Evolutionary conservation across 805 yeast genomes (phyloP), one percentile per base, ranked within the genome.

Genomic region (Yamadazyma olivae): DNA sequence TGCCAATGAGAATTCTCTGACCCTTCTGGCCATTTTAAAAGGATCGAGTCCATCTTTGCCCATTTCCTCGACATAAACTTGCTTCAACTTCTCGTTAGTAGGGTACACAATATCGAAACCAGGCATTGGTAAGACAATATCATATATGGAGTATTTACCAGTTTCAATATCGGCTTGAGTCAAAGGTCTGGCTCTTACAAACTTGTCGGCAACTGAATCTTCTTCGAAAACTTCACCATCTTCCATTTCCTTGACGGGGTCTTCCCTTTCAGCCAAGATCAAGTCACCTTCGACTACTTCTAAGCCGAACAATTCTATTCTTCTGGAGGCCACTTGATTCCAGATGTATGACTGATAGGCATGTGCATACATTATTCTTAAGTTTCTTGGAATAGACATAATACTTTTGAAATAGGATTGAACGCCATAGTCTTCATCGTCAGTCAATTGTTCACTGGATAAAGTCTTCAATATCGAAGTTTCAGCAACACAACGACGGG

Each of bases 341-440:
- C 99, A 95, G 19, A 93, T 76, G 53, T 82, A 93, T 45, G 96
- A 87, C 63, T 93, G 99, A 58, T 95, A 95, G 3, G 99, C 96
- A 61, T 93, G 99, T 2, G 85, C 96, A 54, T 93, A 93, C 95
- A 93, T 91, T 40, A 90, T 77, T 56, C 96, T 73, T 55, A 93
- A 68, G 55, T 90, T 90, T 59, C 96, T 77, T 22, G 99, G 98
- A 46, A 93, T 84, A 39, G 88, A 77, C 83, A 84, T 81, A 30
- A 95, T 73, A 2, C 95, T 93, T 41, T 76, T 77, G 52, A 86
- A 79, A 56, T 80, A 86, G n/a, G 84, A 69, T 36, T 71, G 68
- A 3, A 62, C 57, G 14, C 71, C 54, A 49, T 67, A 81, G 3
- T 70, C 75, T 29, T 61, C 68, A 13, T 51, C 51, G 2, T 60